A percentile compares a stretch with the other conserved stretches of the same genome.
phyloP scores from a whole-genome alignment of 768 basidiomycete genomes.

The Leccinum olivaceopallidum region DNA sequence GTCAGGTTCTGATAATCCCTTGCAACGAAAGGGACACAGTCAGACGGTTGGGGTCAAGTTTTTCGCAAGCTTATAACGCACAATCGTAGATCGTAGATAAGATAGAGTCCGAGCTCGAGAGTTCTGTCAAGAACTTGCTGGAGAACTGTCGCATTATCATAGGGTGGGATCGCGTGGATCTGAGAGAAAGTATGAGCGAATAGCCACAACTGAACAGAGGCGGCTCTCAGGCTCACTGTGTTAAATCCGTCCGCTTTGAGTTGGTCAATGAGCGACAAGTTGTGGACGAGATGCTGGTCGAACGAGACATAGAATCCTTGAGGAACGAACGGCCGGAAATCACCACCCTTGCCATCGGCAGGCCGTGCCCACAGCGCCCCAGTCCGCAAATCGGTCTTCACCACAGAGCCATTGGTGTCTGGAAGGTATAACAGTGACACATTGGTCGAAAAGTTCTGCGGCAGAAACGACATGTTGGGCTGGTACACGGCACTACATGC shows the following conservation, averaged over 20 bases:
- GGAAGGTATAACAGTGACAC: slow-evolving; percentile 44
- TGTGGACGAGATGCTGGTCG: slow-evolving; percentile 50
- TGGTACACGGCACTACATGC: slow-evolving; percentile 36
- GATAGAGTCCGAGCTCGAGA: slow-evolving; percentile 41
- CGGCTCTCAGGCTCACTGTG: slow-evolving; percentile 15
- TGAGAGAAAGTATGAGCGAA: slow-evolving; percentile 33
- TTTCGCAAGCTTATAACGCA: slow-evolving; percentile 20
- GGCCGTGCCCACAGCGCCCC: slow-evolving; percentile 44
- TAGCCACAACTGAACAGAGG: not conserved
- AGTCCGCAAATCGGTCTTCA: slow-evolving; percentile 49
- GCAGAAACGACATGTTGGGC: not conserved
- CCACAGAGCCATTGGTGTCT: slow-evolving; percentile 37
- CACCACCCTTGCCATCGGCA: slow-evolving; percentile 19
- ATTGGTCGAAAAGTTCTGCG: slow-evolving; percentile 34
- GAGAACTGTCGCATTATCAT: slow-evolving; percentile 49
- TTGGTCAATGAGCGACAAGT: slow-evolving; percentile 52
- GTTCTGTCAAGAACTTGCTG: slow-evolving; percentile 22
- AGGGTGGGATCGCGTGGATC: slow-evolving; percentile 75
- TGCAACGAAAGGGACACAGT: slow-evolving; percentile 2
- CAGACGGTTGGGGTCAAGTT: not conserved
- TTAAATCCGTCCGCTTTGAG: slow-evolving; percentile 56
- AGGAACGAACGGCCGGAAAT: slow-evolving; percentile 51
- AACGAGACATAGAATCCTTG: slow-evolving; percentile 75
- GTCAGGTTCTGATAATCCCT: slow-evolving; percentile 62
- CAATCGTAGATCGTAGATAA: slow-evolving; percentile 82